Evolutionary conservation across 2,329 filamentous ascomycete species (phyloP).

Genomic region (Graphilbum fragrans): DNA sequence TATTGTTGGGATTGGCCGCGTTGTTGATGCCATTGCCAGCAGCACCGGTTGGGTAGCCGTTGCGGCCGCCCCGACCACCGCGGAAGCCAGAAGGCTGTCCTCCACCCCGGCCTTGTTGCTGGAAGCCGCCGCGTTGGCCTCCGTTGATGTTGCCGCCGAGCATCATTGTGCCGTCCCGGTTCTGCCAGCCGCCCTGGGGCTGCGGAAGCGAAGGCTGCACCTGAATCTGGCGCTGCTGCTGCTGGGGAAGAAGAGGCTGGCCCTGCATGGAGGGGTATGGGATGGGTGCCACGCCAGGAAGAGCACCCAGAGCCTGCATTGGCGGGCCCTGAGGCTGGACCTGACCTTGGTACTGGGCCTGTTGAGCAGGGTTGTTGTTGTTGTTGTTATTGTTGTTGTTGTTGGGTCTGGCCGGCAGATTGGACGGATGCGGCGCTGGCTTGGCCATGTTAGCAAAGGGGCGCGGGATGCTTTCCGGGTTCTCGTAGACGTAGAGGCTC

Average conservation of each 20-base stretch:
- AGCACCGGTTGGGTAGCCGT: conserved; percentile 2
- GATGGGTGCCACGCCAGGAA: no score
- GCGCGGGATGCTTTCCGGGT: conserved; percentile 85
- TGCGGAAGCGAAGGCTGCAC: conserved; percentile 10
- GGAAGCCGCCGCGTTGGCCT: conserved; percentile 1
- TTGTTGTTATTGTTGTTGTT: background rate
- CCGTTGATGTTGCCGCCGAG: no score
- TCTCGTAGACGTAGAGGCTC: conserved; percentile 95
- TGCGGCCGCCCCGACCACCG: conserved; percentile 4
- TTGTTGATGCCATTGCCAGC: conserved; percentile 1
- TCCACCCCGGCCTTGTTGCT: background rate
- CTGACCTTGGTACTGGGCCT: no score
- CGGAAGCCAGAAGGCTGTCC: conserved; percentile 4
- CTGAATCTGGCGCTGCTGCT: conserved; percentile 4
- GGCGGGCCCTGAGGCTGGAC: background rate
- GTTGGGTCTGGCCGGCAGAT: background rate
- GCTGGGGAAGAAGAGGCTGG: background rate
- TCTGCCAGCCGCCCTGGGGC: conserved; percentile 10
- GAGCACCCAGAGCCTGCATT: no score
- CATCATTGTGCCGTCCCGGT: conserved; percentile 3
- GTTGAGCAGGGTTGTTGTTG: background rate
- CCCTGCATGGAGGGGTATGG: background rate
- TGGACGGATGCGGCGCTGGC: conserved; percentile 1
- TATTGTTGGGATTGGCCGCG: background rate
- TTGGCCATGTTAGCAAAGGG: conserved; percentile 45